Evolutionary conservation across 192 early-diverging fungal species (phyloP).

Genomic region (Ambispora gerdemannii): DNA sequence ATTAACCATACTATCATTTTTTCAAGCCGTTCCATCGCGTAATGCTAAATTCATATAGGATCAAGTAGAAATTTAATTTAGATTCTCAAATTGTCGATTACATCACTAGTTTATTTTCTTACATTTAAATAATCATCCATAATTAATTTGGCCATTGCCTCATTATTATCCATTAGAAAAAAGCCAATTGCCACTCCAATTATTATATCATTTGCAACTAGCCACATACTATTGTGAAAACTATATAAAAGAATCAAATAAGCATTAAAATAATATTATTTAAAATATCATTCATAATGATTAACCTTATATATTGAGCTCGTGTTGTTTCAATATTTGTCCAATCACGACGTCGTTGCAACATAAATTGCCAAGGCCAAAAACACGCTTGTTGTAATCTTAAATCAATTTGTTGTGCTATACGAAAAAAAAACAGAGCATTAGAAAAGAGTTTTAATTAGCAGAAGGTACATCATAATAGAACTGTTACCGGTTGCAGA

Average conservation of each 20-base stretch:
- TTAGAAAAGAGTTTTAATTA: background rate
- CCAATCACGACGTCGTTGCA: conserved; percentile 55
- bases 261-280: background rate
- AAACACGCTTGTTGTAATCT: conserved; percentile 81
- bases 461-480: background rate
- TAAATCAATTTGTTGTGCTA: conserved; percentile 84
- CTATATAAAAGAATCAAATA: conserved; percentile 35
- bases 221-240: conserved; percentile 96
- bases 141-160: conserved; percentile 52
- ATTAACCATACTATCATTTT: conserved; percentile 85
- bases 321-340: conserved; percentile 53
- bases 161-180: conserved; percentile 62
- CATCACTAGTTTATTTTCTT: background rate
- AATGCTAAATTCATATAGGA: conserved; percentile 49
- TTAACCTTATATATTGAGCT: conserved; percentile 79
- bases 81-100: background rate
- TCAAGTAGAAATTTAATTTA: background rate
- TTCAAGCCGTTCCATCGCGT: conserved; percentile 69
- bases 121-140: conserved; percentile 48
- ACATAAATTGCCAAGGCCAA: conserved; percentile 83
- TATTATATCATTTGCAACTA: conserved; percentile 88
- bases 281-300: conserved; percentile 2
- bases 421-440: background rate
- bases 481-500: conserved; percentile 53
- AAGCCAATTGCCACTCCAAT: conserved; percentile 79